A percentile compares a stretch with the other conserved stretches of the same genome.
Conservation (phyloP, 192 early-diverging fungal species). For the Coemansia sp. region DNA sequence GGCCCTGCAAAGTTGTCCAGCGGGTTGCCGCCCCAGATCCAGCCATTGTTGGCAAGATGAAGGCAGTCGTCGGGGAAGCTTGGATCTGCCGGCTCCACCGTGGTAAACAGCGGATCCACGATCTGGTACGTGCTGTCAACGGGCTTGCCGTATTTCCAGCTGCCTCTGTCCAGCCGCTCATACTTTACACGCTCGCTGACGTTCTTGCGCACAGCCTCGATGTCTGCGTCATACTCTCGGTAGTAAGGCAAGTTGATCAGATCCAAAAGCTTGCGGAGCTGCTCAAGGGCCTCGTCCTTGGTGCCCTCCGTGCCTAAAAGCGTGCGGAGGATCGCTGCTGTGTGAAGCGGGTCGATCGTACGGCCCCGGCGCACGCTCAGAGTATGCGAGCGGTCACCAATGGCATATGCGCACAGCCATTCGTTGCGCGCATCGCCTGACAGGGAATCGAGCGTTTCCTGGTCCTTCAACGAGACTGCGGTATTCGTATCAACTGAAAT, state of each 20-base stretch:
- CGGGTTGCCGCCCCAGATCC: conserved; percentile 91
- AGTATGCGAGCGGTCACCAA: conserved; percentile 48
- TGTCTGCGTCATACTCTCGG: conserved; percentile 79
- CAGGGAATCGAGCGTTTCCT: conserved; percentile 11
- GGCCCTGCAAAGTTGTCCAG: conserved; percentile 91
- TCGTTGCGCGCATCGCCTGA: conserved; percentile 28
- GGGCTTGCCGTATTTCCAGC: conserved; percentile 76
- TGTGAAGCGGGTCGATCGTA: conserved; percentile 31
- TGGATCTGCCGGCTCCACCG: conserved; percentile 67
- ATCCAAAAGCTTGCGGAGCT: conserved; percentile 69
- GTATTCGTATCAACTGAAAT: not conserved
- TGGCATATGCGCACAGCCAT: conserved; percentile 44
- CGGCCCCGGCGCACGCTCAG: conserved; percentile 48
- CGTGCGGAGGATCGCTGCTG: conserved; percentile 32
- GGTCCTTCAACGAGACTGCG: conserved; percentile 5
- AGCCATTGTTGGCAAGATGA: conserved; percentile 93
- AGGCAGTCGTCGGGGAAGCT: conserved; percentile 67
- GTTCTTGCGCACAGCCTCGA: conserved; percentile 67
- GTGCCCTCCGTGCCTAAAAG: conserved; percentile 18
- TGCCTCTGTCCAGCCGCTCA: conserved; percentile 81
- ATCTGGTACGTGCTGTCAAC: conserved; percentile 71
- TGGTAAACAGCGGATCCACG: conserved; percentile 96
- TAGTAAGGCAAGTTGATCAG: conserved; percentile 88
- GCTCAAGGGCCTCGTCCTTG: conserved; percentile 36
- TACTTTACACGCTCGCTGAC: conserved; percentile 79